Base-by-base conservation (phyloP, 805 yeast species). In the Kluyveromyces wickerhamii region DNA sequence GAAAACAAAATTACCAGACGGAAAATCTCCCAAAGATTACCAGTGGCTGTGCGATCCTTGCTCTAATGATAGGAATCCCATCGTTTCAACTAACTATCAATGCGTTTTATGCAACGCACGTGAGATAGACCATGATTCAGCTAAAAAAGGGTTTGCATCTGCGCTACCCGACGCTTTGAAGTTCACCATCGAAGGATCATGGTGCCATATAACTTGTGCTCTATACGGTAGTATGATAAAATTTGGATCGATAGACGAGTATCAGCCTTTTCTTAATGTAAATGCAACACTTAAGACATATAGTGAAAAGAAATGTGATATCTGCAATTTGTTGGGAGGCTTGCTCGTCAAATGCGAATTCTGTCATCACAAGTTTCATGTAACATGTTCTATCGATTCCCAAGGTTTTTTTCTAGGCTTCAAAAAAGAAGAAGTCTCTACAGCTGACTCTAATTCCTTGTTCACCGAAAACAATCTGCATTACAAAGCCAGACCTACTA, bases 1-100 rank as follows among this genome's bases (percentile, higher is more conserved):
- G 6, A 32, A 32, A 19, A 20, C 12, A 21, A 27, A 13, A 6
- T 22, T n/a, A 44, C 50, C 4, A 16, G 4, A 28, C n/a, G 14
- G 13, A 12, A 15, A 13, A 4, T 11, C 5, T 7, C 36, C 29
- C 4, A 32, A 25, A 21, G 22, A 28, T n/a, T 62, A 51, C 21
- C 69, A 68, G 37, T 86, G 96, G 96, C 60, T 67, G 17, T 87
- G 96, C 59, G 94, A 85, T 46, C 66, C 77, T 1, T 87, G 96
- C 51, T 65, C 76, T 4, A 84, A 85, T 49, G 80, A 77, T 32
- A 52, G 74, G 34, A 71, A 73, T 40, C 89, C 92, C 0, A 42
- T 69, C 2, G 62, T 66, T 23, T 66, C 77, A 2, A 70, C 78
- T 0, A 60, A 69, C 14, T 79, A 81, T 49, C 57, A 68, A 2